Evolutionary conservation across 257 asterid species (phyloP).

Genomic region (Verbascum thapsus): DNA sequence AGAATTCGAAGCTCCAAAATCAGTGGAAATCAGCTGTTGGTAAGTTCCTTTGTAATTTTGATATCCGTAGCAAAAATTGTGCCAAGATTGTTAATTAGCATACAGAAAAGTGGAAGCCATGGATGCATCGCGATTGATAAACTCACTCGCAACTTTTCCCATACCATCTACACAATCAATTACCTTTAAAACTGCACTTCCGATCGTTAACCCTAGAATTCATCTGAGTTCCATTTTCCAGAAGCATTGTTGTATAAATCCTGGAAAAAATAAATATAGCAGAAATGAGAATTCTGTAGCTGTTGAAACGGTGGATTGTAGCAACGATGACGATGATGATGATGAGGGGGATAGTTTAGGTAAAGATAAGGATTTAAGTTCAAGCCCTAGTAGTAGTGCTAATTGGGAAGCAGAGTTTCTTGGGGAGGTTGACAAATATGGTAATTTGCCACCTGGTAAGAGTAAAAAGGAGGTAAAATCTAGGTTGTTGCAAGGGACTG

Average conservation of each 20-base stretch:
- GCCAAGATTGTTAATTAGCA: not conserved
- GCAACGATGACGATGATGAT: conserved; percentile 30
- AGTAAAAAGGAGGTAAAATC: conserved; percentile 48
- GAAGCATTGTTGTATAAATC: conserved; percentile 42
- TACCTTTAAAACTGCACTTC: conserved; percentile 32
- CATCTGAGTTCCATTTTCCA: conserved; percentile 37
- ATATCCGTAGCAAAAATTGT: not conserved
- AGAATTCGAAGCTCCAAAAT: not conserved
- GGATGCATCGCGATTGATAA: conserved; percentile 53
- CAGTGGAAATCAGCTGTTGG: no score
- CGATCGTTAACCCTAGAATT: conserved; percentile 31
- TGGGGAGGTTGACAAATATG: conserved; percentile 46
- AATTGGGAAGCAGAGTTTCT: conserved; percentile 86
- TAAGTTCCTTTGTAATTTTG: not conserved
- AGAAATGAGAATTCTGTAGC: conserved; percentile 30
- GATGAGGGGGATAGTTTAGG: conserved; percentile 21
- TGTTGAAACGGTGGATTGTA: conserved; percentile 28
- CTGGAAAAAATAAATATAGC: conserved; percentile 17
- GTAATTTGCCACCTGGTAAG: conserved; percentile 43
- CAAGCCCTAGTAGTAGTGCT: conserved; percentile 23
- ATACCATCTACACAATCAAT: conserved; percentile 35
- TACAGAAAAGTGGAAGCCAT: conserved; percentile 26
- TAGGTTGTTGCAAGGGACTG: conserved; percentile 51
- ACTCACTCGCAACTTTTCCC: conserved; percentile 41
- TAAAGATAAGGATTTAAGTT: conserved; percentile 24